Conservation (phyloP, 2,329 filamentous ascomycete species). For the Apiospora sp. region DNA sequence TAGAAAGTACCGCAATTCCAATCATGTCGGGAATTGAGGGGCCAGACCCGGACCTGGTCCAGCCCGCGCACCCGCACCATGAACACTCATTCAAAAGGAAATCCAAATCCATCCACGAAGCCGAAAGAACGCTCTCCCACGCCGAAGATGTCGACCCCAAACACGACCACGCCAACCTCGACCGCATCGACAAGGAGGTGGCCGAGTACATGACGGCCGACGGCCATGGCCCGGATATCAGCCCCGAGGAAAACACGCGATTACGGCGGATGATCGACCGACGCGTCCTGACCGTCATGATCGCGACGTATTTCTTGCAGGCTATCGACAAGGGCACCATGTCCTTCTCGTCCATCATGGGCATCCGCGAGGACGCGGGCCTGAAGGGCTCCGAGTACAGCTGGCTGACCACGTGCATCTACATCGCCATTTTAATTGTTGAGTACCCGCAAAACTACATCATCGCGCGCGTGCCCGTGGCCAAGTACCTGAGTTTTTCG, state of each 20-base stretch:
- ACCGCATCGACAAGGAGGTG: conserved; percentile 71
- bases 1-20: background rate
- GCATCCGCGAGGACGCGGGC: conserved; percentile 59
- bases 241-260: conserved; percentile 64
- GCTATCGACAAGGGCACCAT: conserved; percentile 74
- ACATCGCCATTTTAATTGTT: conserved; percentile 73
- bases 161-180: conserved; percentile 59
- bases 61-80: conserved; percentile 33
- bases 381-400: conserved; percentile 59
- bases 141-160: conserved; percentile 41
- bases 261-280: conserved; percentile 72
- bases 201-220: conserved; percentile 70
- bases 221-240: conserved; percentile 58
- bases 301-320: conserved; percentile 77
- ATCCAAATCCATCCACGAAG: conserved; percentile 39
- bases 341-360: conserved; percentile 71
- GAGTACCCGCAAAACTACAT: conserved; percentile 70
- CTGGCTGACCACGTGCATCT: conserved; percentile 79
- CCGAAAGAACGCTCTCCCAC: conserved; percentile 35
- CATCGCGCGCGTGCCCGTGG: conserved; percentile 70
- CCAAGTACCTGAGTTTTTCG: conserved; percentile 70
- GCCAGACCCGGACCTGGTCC: conserved; percentile 38
- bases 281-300: conserved; percentile 74
- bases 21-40: conserved; percentile 40
- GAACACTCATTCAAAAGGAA: conserved; percentile 31